Evolutionary conservation across 2,329 filamentous ascomycete genomes (phyloP), one percentile per base, ranked within the genome.

Genomic region (Alternaria consortialis): DNA sequence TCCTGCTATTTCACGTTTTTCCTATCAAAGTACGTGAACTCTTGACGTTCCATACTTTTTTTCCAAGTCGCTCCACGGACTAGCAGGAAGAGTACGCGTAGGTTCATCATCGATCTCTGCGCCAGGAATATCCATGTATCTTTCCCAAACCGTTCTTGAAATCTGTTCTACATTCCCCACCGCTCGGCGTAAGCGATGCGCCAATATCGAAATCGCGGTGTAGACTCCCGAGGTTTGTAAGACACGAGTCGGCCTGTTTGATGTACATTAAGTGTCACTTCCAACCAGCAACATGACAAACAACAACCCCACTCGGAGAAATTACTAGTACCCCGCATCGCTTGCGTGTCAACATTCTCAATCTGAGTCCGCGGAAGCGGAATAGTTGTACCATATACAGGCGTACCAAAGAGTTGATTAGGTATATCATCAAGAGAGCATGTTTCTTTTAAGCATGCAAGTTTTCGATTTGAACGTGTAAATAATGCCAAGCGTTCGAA

Each of bases 241-340:
- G 31, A 48, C 46, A 50, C n/a, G 32, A 50, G 23, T 50, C 46
- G 46, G 23, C 46, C 53, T 50, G 46, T 50, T 50, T 50, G 31
- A 50, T 50, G 46, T 50, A 50, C 46, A 50, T 50, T 36, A 50
- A 50, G 31, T 36, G 20, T 25, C 34, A 25, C 32, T 15, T 25
- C 23, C 12, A 23, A 25, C 39, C 20, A 42, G 20, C 20, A 42
- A 42, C 39, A 25, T 42, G 39, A 42, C 39, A 42, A 25, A 25
- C 39, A 7, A 25, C 5, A 23, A 12, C 20, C 39, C 39, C 39
- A 25, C 20, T 25, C 20, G 20, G 39, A 25, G 20, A 42, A 42
- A 25, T 42, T 42, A 25, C 20, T 25, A 42, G 12, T 42, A 42
- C 39, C 39, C 39, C 39, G 39, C 39, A 42, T 25, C 7, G 39